Base-by-base conservation (phyloP, 2,329 filamentous ascomycete genomes). In the Verticillium isaacii region DNA sequence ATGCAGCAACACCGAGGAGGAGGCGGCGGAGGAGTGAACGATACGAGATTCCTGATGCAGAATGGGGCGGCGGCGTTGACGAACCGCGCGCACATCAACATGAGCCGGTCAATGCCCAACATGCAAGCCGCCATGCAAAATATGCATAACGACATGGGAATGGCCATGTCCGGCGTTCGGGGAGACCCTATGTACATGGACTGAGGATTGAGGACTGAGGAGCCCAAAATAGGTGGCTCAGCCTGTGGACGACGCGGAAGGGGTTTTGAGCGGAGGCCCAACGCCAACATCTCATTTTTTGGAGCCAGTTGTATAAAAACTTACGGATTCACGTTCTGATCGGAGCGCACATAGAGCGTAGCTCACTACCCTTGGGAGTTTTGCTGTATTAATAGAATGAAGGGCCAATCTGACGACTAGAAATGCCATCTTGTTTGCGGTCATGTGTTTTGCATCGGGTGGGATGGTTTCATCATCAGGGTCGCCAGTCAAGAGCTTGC, bases 181-280 rank as follows among this genome's bases (percentile, higher is more conserved):
- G 73, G 75, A 50, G 81, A 84, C 61, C 73, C 77, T 45, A 82
- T 85, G 79, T 85, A 81, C 68, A 79, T 83, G 77, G 80, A 82
- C 65, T 82, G 72, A 70, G 58, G 64, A 25, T 29, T 29, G 29
- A 29, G 29, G 29, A 29, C 29, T 29, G 29, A 29, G 29, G 29
- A 14, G 58, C 9, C 25, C 29, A 29, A 25, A 37, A 36, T n/a
- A n/a, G 12, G 45, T 19, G 57, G 45, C 56, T 50, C 17, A 45
- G 23, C 25, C 25, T 25, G 14, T 39, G 23, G 14, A 14, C 15
- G 11, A 32, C 17, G 23, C 55, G 9, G 45, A 23, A 17, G 12
- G 29, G 55, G 9, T 5, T n/a, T 32, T 15, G 17, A 34, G 12
- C 55, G 25, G 14, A 17, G 25, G 29, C 29, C 15, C 17, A 37